Conservation (phyloP, 352 stramenopile species). For the Phytophthora citricola region DNA sequence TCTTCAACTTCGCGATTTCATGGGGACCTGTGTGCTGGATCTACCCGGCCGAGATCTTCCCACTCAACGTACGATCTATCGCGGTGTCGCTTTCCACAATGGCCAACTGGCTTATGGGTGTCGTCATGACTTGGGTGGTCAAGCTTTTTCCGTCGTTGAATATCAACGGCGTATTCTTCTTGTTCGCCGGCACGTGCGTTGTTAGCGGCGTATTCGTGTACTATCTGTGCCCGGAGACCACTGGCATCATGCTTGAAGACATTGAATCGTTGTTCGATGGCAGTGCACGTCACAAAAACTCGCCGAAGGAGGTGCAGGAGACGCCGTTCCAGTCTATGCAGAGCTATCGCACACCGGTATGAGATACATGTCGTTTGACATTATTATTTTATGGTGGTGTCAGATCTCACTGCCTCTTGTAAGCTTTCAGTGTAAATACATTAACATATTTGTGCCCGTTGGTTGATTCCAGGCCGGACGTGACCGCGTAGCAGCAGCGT, state of each 20-base stretch:
- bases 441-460: slow-evolving; percentile 22
- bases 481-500: slow-evolving; percentile 7
- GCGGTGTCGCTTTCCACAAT: slow-evolving; percentile 59
- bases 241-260: slow-evolving; percentile 58
- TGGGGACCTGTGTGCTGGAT: slow-evolving; percentile 50
- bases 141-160: slow-evolving; percentile 61
- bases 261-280: slow-evolving; percentile 61
- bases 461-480: slow-evolving; percentile 5
- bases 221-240: slow-evolving; percentile 61
- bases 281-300: slow-evolving; percentile 41
- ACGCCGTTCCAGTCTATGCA: slow-evolving; percentile 39
- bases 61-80: slow-evolving; percentile 47
- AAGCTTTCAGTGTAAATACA: slow-evolving; percentile 39
- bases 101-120: slow-evolving; percentile 57
- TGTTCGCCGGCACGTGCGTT: slow-evolving; percentile 56
- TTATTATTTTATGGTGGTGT: slow-evolving; percentile 32
- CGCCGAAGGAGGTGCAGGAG: slow-evolving; percentile 39
- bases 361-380: slow-evolving; percentile 13
- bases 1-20: slow-evolving; percentile 51
- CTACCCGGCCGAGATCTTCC: slow-evolving; percentile 50
- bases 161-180: slow-evolving; percentile 55
- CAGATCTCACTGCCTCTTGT: slow-evolving; percentile 10
- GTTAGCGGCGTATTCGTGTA: slow-evolving; percentile 53
- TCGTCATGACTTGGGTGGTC: slow-evolving; percentile 58
- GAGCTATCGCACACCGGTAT: slow-evolving; percentile 27